A percentile compares a stretch with the other conserved stretches of the same genome.
Conservation (phyloP, 768 basidiomycete species). For the Mycena crocata region DNA sequence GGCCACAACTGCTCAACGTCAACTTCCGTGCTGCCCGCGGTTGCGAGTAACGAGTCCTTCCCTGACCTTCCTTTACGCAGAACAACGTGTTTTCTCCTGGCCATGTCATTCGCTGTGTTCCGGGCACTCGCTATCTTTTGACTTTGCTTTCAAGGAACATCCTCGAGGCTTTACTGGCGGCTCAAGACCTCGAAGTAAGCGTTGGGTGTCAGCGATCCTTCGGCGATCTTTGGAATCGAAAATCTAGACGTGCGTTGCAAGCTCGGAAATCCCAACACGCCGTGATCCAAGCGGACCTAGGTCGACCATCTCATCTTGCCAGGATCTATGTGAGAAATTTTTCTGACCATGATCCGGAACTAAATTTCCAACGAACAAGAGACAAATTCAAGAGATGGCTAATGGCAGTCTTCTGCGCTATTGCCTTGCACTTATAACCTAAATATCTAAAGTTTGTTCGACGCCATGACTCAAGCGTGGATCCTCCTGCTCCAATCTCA, state of each 20-base stretch:
- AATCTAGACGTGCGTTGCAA: constrained; percentile 8
- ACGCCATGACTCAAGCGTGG: constrained; percentile 23
- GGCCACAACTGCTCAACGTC: too few relatives aligned
- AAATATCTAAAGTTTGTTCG: constrained; percentile 31
- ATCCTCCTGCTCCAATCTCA: constrained; percentile 9
- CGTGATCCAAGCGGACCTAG: constrained; percentile 13
- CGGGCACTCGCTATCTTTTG: background rate
- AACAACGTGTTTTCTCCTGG: background rate
- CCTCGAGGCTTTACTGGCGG: background rate
- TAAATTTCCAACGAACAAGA: background rate
- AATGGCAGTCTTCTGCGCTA: constrained; percentile 6
- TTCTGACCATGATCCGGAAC: background rate
- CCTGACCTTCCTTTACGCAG: background rate
- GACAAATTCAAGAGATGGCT: constrained; percentile 5
- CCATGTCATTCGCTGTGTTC: background rate
- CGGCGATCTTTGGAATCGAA: constrained; percentile 4
- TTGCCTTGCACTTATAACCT: constrained; percentile 19
- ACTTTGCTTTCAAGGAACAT: background rate
- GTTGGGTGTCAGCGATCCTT: background rate
- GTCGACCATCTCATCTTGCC: constrained; percentile 5
- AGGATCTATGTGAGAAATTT: background rate
- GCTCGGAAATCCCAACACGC: constrained; percentile 4
- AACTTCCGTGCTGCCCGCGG: background rate
- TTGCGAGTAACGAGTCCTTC: background rate
- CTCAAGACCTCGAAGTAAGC: background rate